A percentile compares a stretch with the other conserved stretches of the same genome.
These are phyloP conservation scores for Xylaria sp. DNA, from an alignment of 2,329 filamentous ascomycete species.

Conservation along the genomic window DNA sequence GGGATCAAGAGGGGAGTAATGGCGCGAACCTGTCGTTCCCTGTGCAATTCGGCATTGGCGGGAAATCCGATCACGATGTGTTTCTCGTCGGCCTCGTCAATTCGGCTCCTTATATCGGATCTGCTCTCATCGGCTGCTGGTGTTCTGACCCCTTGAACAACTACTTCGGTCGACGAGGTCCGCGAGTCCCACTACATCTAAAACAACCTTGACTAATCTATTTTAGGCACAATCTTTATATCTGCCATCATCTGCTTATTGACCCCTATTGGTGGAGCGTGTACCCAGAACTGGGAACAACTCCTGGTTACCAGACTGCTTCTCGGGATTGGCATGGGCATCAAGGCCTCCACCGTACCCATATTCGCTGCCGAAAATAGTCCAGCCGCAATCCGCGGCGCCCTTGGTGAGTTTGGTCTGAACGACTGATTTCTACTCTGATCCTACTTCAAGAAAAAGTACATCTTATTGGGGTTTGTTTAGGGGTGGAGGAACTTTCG, in stretches of 20 bases:
- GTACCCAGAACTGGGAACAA: slow-evolving; percentile 56
- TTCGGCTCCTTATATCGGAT: slow-evolving; percentile 63
- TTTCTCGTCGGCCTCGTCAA: slow-evolving; percentile 68
- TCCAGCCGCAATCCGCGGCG: slow-evolving; percentile 64
- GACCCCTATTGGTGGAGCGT: slow-evolving; percentile 51
- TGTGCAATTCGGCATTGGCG: slow-evolving; percentile 18
- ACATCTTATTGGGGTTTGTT: background rate
- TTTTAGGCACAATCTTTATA: slow-evolving; percentile 52
- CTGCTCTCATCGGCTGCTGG: slow-evolving; percentile 71
- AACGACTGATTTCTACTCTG: background rate
- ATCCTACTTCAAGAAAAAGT: background rate
- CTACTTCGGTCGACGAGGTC: slow-evolving; percentile 65
- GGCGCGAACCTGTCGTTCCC: slow-evolving; percentile 64
- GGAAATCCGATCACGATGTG: slow-evolving; percentile 45
- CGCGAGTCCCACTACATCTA: background rate
- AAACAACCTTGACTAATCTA: background rate
- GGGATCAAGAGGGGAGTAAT: slow-evolving; percentile 70
- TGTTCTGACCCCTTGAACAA: slow-evolving; percentile 71
- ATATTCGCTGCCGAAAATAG: slow-evolving; percentile 68
- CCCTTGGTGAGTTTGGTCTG: slow-evolving; percentile 41
- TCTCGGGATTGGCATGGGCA: slow-evolving; percentile 69
- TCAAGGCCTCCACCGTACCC: slow-evolving; percentile 63
- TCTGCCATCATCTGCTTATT: slow-evolving; percentile 62
- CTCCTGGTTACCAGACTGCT: slow-evolving; percentile 69
- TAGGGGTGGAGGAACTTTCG: background rate